Evolutionary conservation across 148 eudicot species (phyloP).

Genomic region (Suaeda aralocaspica): DNA sequence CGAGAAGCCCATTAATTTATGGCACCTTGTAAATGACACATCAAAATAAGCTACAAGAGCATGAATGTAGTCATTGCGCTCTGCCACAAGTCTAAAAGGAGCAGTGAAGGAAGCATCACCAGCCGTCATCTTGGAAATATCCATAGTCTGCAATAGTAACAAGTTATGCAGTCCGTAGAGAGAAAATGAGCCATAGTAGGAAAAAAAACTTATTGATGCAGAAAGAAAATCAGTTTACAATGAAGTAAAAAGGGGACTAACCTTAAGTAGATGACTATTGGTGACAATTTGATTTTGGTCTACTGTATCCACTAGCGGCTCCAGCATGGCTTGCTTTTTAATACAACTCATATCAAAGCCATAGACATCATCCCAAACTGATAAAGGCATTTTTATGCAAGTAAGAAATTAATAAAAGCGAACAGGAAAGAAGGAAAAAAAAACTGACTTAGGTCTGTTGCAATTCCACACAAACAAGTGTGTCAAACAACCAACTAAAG

Average conservation of each 20-base stretch:
- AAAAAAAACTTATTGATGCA: too few relatives aligned
- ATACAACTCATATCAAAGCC: conserved; percentile 99
- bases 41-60: conserved; percentile 98
- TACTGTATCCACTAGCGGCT: conserved; percentile 94
- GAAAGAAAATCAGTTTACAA: neutral
- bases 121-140: conserved; percentile 88
- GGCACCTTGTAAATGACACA: conserved; percentile 83
- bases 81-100: conserved; percentile 88
- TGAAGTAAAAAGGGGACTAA: conserved; percentile 19
- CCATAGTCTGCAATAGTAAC: conserved; percentile 65
- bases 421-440: neutral
- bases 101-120: conserved; percentile 95
- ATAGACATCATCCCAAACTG: conserved; percentile 95
- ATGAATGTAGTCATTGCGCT: conserved; percentile 89
- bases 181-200: too few relatives aligned
- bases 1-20: conserved; percentile 83
- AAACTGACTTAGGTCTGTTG: neutral
- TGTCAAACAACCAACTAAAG: neutral
- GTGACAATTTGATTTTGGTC: conserved; percentile 95
- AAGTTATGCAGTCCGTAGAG: too few relatives aligned
- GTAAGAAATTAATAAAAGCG: neutral
- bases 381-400: conserved; percentile 12
- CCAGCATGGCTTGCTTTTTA: conserved; percentile 76
- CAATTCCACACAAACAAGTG: neutral
- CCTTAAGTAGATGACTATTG: conserved; percentile 81